A percentile compares a stretch with the other conserved stretches of the same genome.
Evolutionary conservation across 2,329 filamentous ascomycete genomes (phyloP).

Genomic region (Neopestalotiopsis sp.): DNA sequence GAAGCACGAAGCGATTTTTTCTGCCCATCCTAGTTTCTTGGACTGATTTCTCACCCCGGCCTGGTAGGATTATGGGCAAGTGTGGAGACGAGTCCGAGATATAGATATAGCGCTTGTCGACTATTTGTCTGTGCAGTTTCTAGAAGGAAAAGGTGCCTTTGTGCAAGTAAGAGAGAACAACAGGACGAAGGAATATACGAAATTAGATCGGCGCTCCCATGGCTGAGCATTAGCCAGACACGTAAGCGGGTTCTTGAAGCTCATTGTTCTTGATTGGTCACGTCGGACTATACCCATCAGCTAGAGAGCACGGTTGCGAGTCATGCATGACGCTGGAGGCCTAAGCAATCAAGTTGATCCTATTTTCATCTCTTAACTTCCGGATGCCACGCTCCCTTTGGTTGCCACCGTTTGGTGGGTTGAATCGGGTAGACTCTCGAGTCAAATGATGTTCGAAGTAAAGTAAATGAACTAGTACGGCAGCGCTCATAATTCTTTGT

Average conservation of each 20-base stretch:
- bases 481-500: too few species aligned
- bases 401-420: background rate
- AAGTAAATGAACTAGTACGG: too few species aligned
- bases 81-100: slow-evolving; percentile 4
- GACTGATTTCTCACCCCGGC: background rate
- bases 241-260: background rate
- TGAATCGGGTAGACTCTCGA: background rate
- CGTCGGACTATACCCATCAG: background rate
- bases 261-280: background rate
- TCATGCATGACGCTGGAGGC: background rate
- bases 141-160: too few species aligned
- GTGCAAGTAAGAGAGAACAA: too few species aligned
- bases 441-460: too few species aligned
- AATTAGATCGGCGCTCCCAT: background rate
- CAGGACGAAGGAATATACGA: background rate
- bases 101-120: background rate
- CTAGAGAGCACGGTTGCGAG: background rate
- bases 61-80: background rate
- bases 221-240: background rate
- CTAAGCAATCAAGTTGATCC: too few species aligned
- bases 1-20: background rate
- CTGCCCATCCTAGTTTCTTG: background rate
- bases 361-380: background rate
- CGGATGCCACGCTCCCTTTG: background rate
- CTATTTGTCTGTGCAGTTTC: too few species aligned